A percentile compares a stretch with the other conserved stretches of the same genome.
phyloP scores from a whole-genome alignment of 768 basidiomycete species.

The Leccinum disarticulatum region DNA sequence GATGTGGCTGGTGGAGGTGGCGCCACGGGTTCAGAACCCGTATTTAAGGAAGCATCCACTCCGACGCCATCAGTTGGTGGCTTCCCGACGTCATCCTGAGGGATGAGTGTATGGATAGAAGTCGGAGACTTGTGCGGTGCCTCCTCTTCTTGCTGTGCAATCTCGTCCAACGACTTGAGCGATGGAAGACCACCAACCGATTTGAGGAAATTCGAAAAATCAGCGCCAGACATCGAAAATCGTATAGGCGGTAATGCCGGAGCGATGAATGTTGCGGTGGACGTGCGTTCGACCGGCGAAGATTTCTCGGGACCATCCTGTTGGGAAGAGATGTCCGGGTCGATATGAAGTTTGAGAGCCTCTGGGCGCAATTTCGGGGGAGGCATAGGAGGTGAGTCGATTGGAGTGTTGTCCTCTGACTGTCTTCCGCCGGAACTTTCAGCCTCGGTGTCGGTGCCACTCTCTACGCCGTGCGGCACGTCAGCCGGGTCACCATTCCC shows the following conservation, averaged over 20 bases:
- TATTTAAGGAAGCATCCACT: background rate
- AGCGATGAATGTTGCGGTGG: conserved; percentile 76
- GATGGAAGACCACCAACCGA: conserved; percentile 53
- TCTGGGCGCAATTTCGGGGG: conserved; percentile 44
- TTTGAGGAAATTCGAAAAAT: conserved; percentile 74
- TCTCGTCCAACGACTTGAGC: conserved; percentile 45
- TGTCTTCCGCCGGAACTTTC: conserved; percentile 45
- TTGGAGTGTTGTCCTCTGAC: conserved; percentile 26
- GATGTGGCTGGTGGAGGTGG: conserved; percentile 1
- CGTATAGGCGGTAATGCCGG: conserved; percentile 88
- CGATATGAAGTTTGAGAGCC: conserved; percentile 28
- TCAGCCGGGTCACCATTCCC: conserved; percentile 44
- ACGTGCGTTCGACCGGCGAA: conserved; percentile 63
- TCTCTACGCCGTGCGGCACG: conserved; percentile 72
- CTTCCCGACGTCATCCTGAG: conserved; percentile 5
- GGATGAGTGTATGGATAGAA: conserved; percentile 20
- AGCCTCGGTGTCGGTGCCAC: conserved; percentile 69
- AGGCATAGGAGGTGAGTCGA: conserved; percentile 39
- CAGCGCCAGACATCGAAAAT: conserved; percentile 81
- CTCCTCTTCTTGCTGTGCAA: conserved; percentile 41
- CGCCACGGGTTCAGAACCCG: background rate
- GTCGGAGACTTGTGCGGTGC: conserved; percentile 28
- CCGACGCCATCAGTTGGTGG: background rate
- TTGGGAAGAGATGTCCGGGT: conserved; percentile 24
- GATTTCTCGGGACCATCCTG: conserved; percentile 52